A percentile compares a stretch with the other conserved stretches of the same genome.
phyloP scores from a whole-genome alignment of 768 basidiomycete genomes.

The Kwoniella mangroviensis region DNA sequence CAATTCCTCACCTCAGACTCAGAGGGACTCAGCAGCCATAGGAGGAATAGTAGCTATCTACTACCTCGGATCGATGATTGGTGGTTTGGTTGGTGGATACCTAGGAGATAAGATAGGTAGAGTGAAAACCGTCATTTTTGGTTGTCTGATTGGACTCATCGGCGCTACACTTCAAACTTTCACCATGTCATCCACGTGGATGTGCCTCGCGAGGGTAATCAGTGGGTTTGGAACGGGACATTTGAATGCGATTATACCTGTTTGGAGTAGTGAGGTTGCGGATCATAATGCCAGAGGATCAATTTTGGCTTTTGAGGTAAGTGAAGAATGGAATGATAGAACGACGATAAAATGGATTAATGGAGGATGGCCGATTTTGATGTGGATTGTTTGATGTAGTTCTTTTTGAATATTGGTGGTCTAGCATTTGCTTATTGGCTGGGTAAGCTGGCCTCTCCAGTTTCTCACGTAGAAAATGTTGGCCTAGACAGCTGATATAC shows the following conservation, averaged over 20 bases:
- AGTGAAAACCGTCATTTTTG: slow-evolving; percentile 38
- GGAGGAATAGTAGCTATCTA: slow-evolving; percentile 48
- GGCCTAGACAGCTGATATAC: too few relatives aligned
- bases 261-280: slow-evolving; percentile 43
- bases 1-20: slow-evolving; percentile 15
- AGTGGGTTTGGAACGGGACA: slow-evolving; percentile 37
- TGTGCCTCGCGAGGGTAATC: slow-evolving; percentile 41
- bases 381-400: background rate
- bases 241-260: slow-evolving; percentile 50
- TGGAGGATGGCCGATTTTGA: too few relatives aligned
- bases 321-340: too few relatives aligned
- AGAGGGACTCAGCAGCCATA: slow-evolving; percentile 17
- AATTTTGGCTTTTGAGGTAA: slow-evolving; percentile 39
- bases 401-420: slow-evolving; percentile 21
- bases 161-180: slow-evolving; percentile 42
- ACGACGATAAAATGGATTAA: too few relatives aligned
- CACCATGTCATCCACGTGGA: slow-evolving; percentile 36
- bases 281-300: slow-evolving; percentile 40
- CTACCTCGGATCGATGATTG: slow-evolving; percentile 43
- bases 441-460: slow-evolving; percentile 11
- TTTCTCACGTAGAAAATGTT: background rate
- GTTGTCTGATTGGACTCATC: slow-evolving; percentile 32
- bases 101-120: slow-evolving; percentile 42
- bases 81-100: slow-evolving; percentile 37
- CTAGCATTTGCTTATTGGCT: slow-evolving; percentile 42